phyloP scores from a whole-genome alignment of 2,329 filamentous ascomycete genomes.

The Exophiala dermatitidis region DNA sequence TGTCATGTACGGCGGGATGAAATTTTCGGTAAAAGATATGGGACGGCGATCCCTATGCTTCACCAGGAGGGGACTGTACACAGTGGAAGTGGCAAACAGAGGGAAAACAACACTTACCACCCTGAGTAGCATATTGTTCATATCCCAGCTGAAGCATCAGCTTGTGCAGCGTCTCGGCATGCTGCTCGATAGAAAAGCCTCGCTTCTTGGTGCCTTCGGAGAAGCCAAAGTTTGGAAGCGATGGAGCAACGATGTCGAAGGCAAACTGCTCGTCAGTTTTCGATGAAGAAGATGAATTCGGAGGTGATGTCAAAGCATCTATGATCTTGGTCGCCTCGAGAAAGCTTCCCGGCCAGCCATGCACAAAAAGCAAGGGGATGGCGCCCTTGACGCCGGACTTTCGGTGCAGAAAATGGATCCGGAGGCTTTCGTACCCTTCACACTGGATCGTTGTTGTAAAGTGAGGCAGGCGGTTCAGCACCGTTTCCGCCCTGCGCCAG shows the following conservation, averaged over 20 bases:
- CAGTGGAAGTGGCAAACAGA: background rate
- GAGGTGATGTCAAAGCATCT: constrained; percentile 35
- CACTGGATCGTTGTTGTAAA: constrained; percentile 44
- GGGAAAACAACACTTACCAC: background rate
- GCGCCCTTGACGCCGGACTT: constrained; percentile 27
- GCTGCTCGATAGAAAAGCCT: constrained; percentile 54
- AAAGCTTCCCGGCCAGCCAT: constrained; percentile 36
- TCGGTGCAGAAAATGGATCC: constrained; percentile 27
- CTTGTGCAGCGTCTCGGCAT: constrained; percentile 58
- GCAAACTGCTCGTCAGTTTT: background rate
- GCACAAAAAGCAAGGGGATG: constrained; percentile 32
- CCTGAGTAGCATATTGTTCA: constrained; percentile 41
- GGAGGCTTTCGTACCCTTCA: constrained; percentile 61
- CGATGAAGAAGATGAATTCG: background rate
- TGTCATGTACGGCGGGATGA: background rate
- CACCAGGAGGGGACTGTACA: background rate
- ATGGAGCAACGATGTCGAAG: constrained; percentile 47
- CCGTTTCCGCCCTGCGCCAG: constrained; percentile 54
- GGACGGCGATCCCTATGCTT: background rate
- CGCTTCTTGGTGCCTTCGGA: background rate
- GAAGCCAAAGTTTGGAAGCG: constrained; percentile 5
- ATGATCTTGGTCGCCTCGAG: constrained; percentile 53
- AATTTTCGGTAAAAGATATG: background rate
- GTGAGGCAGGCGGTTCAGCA: constrained; percentile 55
- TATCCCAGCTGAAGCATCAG: constrained; percentile 64